These are phyloP conservation scores for Fusarium sp. DNA, from an alignment of 2,329 filamentous ascomycete genomes.

Conservation along the genomic window DNA sequence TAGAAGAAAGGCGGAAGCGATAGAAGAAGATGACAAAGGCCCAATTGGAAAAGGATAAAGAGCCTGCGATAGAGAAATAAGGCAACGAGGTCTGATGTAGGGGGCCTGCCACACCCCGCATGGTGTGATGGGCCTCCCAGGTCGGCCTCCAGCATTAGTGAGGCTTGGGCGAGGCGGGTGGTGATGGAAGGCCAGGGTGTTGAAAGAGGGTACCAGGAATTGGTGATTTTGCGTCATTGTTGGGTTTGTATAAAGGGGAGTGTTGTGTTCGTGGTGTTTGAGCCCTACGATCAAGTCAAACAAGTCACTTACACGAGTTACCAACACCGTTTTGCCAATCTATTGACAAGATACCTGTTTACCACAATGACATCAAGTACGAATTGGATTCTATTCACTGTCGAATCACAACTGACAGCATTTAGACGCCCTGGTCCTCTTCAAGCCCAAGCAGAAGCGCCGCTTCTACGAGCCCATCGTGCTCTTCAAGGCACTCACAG, in stretches of 20 bases:
- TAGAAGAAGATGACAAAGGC: neutral
- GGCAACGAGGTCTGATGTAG: conserved; percentile 1
- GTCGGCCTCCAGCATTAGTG: conserved; percentile 25
- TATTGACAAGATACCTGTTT: neutral
- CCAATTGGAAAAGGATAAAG: neutral
- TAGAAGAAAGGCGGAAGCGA: neutral
- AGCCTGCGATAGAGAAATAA: neutral
- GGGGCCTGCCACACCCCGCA: conserved; percentile 24
- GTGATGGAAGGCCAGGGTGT: neutral
- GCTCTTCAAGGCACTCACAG: conserved; percentile 40
- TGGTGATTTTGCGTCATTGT: neutral
- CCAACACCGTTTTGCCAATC: neutral
- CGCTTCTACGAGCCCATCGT: conserved; percentile 47
- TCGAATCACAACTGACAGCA: accelerated
- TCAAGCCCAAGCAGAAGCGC: conserved; percentile 36
- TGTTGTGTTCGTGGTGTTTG: neutral
- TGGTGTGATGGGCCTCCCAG: conserved; percentile 40
- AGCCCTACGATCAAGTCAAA: neutral
- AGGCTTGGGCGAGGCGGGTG: conserved; percentile 24
- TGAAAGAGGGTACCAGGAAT: neutral
- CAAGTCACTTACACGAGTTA: neutral
- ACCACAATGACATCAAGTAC: conserved; percentile 20
- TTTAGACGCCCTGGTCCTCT: neutral
- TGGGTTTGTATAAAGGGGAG: neutral
- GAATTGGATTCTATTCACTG: accelerated